phyloP scores from a whole-genome alignment of 805 yeast species.

The Naumovozyma dairenensis region DNA sequence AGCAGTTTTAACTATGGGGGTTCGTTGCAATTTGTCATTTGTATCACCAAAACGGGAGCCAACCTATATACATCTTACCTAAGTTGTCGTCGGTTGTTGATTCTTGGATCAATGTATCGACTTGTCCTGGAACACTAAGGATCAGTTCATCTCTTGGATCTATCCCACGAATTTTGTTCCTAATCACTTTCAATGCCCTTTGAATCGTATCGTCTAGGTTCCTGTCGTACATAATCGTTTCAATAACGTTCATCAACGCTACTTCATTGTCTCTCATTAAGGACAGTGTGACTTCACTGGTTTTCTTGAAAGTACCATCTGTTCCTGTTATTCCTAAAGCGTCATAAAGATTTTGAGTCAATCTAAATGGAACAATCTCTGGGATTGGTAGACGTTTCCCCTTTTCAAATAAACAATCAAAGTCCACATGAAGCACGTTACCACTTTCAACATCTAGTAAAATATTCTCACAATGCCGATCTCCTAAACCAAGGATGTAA shows the following conservation, averaged over 20 bases:
- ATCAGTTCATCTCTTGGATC: slow-evolving; percentile 75
- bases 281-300: slow-evolving; percentile 74
- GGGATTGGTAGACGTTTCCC: slow-evolving; percentile 66
- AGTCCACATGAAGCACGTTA: slow-evolving; percentile 83
- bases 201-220: slow-evolving; percentile 48
- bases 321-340: slow-evolving; percentile 83
- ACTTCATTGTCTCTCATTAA: slow-evolving; percentile 72
- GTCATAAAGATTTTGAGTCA: slow-evolving; percentile 81
- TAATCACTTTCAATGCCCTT: slow-evolving; percentile 57
- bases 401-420: slow-evolving; percentile 91
- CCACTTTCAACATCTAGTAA: slow-evolving; percentile 67
- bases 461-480: slow-evolving; percentile 90
- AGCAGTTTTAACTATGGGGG: too few relatives aligned
- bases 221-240: slow-evolving; percentile 77
- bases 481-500: slow-evolving; percentile 87
- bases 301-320: slow-evolving; percentile 79
- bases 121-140: slow-evolving; percentile 86
- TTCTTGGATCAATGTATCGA: slow-evolving; percentile 75
- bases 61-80: slow-evolving; percentile 86
- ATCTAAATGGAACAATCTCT: slow-evolving; percentile 87
- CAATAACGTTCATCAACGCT: slow-evolving; percentile 78
- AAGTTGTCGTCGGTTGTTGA: slow-evolving; percentile 65
- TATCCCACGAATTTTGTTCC: slow-evolving; percentile 77
- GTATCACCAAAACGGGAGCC: slow-evolving; percentile 68
- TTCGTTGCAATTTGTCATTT: too few relatives aligned